Evolutionary conservation across 2,329 filamentous ascomycete genomes (phyloP).

Genomic region (Lachnellula arida): DNA sequence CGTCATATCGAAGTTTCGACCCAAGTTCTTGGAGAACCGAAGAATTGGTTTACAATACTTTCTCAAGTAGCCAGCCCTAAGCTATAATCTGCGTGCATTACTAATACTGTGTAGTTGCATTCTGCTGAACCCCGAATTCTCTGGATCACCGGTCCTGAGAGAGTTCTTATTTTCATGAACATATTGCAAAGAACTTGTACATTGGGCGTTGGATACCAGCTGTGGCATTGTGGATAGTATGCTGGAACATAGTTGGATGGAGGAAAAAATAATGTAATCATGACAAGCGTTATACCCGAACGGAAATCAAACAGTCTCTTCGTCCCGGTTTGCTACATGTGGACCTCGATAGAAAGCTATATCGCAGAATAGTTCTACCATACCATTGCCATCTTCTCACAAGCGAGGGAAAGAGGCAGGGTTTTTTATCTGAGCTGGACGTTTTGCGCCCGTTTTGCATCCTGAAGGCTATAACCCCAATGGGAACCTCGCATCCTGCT

Average conservation of each 20-base stretch:
- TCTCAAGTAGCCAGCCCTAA: conserved; percentile 60
- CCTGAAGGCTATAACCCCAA: no score
- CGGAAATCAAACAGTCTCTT: no score
- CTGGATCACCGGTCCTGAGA: conserved; percentile 83
- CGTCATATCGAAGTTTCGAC: conserved; percentile 78
- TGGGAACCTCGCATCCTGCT: no score
- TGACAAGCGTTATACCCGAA: conserved; percentile 3
- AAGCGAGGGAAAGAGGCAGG: no score
- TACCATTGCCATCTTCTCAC: no score
- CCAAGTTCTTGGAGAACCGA: conserved; percentile 79
- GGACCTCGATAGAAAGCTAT: no score
- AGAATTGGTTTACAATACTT: conserved; percentile 85
- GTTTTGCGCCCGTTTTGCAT: no score
- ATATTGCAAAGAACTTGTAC: background rate
- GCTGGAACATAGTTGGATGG: background rate
- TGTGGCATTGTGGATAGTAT: background rate
- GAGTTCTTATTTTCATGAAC: conserved; percentile 61
- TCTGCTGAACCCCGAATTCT: conserved; percentile 88
- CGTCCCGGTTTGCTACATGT: no score
- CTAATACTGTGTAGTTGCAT: conserved; percentile 61
- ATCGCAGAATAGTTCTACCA: no score
- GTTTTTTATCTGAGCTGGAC: no score
- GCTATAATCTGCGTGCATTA: background rate
- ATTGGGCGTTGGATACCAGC: background rate
- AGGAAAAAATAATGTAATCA: conserved; percentile 2